Conservation (phyloP, 345 rosid genomes). For the Streptanthus diversifolius region DNA sequence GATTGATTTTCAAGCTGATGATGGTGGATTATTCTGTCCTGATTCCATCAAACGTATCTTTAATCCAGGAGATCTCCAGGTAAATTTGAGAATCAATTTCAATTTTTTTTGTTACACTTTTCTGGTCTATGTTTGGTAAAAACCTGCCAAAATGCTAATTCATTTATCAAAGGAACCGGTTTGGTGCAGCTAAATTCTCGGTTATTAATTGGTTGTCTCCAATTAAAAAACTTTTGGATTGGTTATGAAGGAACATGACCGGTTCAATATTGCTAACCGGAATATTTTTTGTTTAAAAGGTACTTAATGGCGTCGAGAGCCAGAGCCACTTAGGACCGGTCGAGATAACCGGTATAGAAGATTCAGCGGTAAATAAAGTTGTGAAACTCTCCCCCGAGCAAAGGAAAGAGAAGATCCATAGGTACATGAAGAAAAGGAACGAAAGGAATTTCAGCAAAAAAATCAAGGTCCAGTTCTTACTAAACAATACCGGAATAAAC, state of each 20-base stretch:
- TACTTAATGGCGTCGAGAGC: conserved; percentile 41
- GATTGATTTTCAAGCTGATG: conserved; percentile 60
- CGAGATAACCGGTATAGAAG: conserved; percentile 72
- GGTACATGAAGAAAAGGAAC: conserved; percentile 91
- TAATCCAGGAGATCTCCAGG: conserved; percentile 67
- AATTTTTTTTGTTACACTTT: background rate
- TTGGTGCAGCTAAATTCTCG: background rate
- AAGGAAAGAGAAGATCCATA: conserved; percentile 86
- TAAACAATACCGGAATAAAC: conserved; percentile 3
- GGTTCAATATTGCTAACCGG: conserved; percentile 16
- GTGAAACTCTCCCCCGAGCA: conserved; percentile 82
- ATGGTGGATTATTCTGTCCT: conserved; percentile 54
- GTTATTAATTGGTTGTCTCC: background rate
- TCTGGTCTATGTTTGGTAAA: background rate
- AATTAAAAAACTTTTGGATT: background rate
- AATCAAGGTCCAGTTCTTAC: conserved; percentile 59
- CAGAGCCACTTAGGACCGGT: conserved; percentile 42
- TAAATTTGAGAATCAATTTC: conserved; percentile 20
- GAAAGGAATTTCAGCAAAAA: conserved; percentile 96
- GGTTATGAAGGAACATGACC: background rate
- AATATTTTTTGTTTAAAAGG: conserved; percentile 35
- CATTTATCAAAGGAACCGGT: background rate
- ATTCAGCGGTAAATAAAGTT: conserved; percentile 58
- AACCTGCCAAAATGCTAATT: background rate
- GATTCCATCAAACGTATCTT: conserved; percentile 46